Evolutionary conservation across 345 rosid species (phyloP).

Genomic region (Jatropha curcas): DNA sequence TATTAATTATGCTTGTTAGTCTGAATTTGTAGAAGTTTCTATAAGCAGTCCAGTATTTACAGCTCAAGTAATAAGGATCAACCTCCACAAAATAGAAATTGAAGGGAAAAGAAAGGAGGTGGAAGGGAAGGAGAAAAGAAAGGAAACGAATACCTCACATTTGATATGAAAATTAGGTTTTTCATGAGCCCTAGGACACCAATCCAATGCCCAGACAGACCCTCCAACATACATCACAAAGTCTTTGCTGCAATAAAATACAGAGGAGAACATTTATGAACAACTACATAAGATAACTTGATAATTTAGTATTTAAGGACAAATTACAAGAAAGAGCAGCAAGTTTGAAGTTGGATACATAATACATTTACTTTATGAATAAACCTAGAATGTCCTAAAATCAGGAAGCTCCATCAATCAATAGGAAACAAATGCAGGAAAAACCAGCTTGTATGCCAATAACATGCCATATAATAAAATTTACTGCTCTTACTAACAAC

Average conservation of each 20-base stretch:
- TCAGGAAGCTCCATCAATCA: background rate
- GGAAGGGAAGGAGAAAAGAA: too few species aligned
- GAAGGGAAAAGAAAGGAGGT: background rate
- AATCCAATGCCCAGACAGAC: conserved; percentile 87
- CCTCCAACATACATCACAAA: conserved; percentile 85
- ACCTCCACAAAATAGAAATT: background rate
- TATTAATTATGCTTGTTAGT: too few species aligned
- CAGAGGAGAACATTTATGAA: conserved; percentile 6
- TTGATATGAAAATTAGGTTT: conserved; percentile 47
- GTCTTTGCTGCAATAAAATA: conserved; percentile 68
- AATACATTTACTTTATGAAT: background rate
- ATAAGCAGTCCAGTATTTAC: background rate
- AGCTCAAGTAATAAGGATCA: background rate
- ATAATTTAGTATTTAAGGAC: too few species aligned
- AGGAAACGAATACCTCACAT: conserved; percentile 55
- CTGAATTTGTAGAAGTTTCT: too few species aligned
- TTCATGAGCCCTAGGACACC: conserved; percentile 75
- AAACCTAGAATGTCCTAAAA: background rate
- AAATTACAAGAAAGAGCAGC: too few species aligned
- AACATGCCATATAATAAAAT: background rate
- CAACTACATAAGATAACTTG: background rate
- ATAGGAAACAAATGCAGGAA: too few species aligned
- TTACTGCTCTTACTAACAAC: too few species aligned
- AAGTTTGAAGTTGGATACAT: background rate
- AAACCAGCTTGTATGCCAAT: background rate